A percentile compares a stretch with the other conserved stretches of the same genome.
phyloP scores from a whole-genome alignment of 768 basidiomycete genomes.

The Clitopilus passeckerianus region DNA sequence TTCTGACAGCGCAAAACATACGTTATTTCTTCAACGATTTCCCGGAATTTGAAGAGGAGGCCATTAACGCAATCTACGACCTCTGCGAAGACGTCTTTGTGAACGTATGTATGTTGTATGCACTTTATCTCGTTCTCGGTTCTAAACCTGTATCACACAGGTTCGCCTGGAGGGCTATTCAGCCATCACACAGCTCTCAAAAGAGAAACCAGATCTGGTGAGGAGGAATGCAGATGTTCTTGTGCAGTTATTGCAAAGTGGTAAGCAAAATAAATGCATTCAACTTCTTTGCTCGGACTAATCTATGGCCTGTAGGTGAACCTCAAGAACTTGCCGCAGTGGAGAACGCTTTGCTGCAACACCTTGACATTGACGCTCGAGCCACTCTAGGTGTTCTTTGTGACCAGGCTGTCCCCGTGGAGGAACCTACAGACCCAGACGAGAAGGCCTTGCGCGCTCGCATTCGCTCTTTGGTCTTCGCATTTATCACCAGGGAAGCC shows the following conservation, averaged over 20 bases:
- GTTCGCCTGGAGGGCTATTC: constrained; percentile 68
- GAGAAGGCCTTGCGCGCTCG: constrained; percentile 53
- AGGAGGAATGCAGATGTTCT: constrained; percentile 73
- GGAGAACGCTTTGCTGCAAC: constrained; percentile 51
- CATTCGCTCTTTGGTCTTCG: constrained; percentile 53
- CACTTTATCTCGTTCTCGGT: background rate
- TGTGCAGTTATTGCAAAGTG: constrained; percentile 71
- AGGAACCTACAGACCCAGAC: constrained; percentile 50
- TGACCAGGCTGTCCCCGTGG: constrained; percentile 55
- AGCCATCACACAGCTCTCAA: constrained; percentile 46
- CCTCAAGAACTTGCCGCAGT: constrained; percentile 59
- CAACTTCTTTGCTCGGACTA: background rate
- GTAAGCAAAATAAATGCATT: constrained; percentile 32
- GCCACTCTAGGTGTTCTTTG: constrained; percentile 63
- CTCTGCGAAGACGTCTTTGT: constrained; percentile 66
- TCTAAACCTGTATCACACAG: constrained; percentile 23
- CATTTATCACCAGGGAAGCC: constrained; percentile 53
- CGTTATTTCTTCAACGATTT: constrained; percentile 59
- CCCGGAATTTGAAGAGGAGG: constrained; percentile 67
- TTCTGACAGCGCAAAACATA: constrained; percentile 54
- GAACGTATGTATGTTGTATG: constrained; percentile 27
- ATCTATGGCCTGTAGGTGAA: constrained; percentile 41
- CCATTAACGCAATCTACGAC: constrained; percentile 76
- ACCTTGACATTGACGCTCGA: constrained; percentile 58
- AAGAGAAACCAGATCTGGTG: constrained; percentile 49